Evolutionary conservation across 2,329 filamentous ascomycete species (phyloP), one percentile per base, ranked within the genome.

Genomic region (Fusarium proliferatum): DNA sequence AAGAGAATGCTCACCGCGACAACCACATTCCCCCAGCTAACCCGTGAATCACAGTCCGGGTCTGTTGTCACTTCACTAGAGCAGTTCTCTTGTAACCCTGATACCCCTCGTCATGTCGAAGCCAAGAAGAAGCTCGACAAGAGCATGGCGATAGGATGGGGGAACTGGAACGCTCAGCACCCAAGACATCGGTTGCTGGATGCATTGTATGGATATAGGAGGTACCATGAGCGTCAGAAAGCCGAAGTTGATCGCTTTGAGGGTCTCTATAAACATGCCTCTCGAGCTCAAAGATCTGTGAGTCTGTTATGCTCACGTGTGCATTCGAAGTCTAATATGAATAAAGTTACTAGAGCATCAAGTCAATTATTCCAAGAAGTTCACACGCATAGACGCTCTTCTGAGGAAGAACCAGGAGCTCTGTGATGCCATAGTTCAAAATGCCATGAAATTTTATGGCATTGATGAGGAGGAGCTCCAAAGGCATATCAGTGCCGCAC

Each of bases 331-430:
- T 53, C 55, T 64, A 19, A 52, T 42, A 13, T 15, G 23, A 2
- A 6, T 6, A 3, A 43, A 87, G 84, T 30, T 88, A 5, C 85
- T 92, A 4, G 88, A 91, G 69, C 85, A 87, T n/a, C 81, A 85
- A 4, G 78, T 91, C 45, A 83, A 88, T 52, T 92, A 90, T 74
- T 86, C 87, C 4, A 86, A 88, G 65, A 89, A 88, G 70, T 84
- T 89, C 23, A 78, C 82, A 19, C 79, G 80, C 2, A 79, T 85
- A 15, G 84, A 87, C 16, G 66, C 81, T 28, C 80, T 86, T 10
- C 80, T 89, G 19, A 77, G 77, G 5, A 69, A 77, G 9, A 89
- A 90, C 71, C 84, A 85, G 15, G 66, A 78, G 1, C 68, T 89
- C 5, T 88, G 86, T 39, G 78, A 84, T 38, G 79, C 78, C 15